Percentiles rank a stretch among this genome's conserved stretches.
phyloP scores from a whole-genome alignment of 2,329 filamentous ascomycete genomes.

The Neofusicoccum umdonicola region DNA sequence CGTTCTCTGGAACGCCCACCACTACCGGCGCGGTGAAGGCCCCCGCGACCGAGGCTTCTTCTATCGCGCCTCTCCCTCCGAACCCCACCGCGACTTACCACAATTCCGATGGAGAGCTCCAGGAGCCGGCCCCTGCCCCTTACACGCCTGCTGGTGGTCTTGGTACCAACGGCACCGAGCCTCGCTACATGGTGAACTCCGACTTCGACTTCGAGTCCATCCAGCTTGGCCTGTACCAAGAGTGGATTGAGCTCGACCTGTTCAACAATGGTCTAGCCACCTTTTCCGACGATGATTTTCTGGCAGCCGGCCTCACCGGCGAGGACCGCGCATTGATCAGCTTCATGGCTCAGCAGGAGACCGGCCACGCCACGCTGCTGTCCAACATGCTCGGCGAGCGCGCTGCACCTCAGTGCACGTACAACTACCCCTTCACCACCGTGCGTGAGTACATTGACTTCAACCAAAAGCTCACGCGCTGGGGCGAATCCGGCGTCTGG shows the following conservation, averaged over 20 bases:
- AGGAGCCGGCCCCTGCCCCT: constrained; percentile 66
- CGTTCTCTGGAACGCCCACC: constrained; percentile 64
- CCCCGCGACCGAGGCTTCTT: constrained; percentile 52
- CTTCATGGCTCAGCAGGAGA: constrained; percentile 76
- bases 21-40: constrained; percentile 68
- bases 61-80: constrained; percentile 58
- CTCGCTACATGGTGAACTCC: constrained; percentile 73
- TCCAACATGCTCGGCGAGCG: constrained; percentile 73
- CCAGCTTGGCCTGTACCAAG: constrained; percentile 71
- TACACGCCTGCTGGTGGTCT: constrained; percentile 69
- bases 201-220: constrained; percentile 84
- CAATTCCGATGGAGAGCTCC: constrained; percentile 66
- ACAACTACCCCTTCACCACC: constrained; percentile 75
- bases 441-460: constrained; percentile 80
- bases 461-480: constrained; percentile 79
- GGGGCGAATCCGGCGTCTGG: constrained; percentile 75
- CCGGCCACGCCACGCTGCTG: constrained; percentile 73
- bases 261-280: constrained; percentile 73
- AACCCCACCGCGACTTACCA: constrained; percentile 66
- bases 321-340: constrained; percentile 70
- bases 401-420: constrained; percentile 71
- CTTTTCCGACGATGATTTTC: constrained; percentile 69
- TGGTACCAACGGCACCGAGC: constrained; percentile 73
- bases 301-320: constrained; percentile 63
- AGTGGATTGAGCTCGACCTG: constrained; percentile 81